Evolutionary conservation across 371 early-diverging fungal species (phyloP).

Genomic region (Saksenaea vasiformis): DNA sequence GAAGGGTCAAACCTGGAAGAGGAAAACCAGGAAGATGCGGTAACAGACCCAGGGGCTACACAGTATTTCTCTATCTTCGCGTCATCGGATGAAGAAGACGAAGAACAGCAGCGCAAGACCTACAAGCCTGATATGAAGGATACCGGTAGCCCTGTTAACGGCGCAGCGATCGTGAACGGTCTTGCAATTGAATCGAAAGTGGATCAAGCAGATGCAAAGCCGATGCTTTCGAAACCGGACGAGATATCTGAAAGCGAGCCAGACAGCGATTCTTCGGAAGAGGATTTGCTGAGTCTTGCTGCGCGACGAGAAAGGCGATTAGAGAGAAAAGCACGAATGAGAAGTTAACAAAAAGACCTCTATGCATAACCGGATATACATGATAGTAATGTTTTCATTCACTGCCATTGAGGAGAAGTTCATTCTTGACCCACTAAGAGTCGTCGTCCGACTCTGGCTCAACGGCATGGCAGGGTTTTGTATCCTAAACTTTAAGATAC

Average conservation of each 20-base stretch:
- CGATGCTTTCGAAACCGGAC: constrained; percentile 4
- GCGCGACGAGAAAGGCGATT: constrained; percentile 10
- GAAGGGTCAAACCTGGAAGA: neutral
- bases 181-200: neutral
- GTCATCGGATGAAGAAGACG: constrained; percentile 4
- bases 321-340: constrained; percentile 1
- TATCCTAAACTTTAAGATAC: no score
- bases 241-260: constrained; percentile 10
- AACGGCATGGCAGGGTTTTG: no score
- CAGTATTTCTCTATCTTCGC: constrained; percentile 10
- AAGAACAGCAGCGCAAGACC: neutral
- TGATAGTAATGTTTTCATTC: neutral
- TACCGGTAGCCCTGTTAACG: neutral
- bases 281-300: constrained; percentile 10
- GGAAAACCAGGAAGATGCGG: neutral
- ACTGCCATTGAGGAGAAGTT: neutral
- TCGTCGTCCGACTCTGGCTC: no score
- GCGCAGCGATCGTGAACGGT: neutral
- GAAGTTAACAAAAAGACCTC: neutral
- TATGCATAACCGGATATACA: neutral
- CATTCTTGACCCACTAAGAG: no score
- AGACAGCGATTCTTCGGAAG: constrained; percentile 7
- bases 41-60: neutral
- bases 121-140: neutral
- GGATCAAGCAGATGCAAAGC: neutral